A percentile compares a stretch with the other conserved stretches of the same genome.
These are phyloP conservation scores for Microthlaspi erraticum DNA, from an alignment of 345 rosid genomes.

Conservation along the genomic window DNA sequence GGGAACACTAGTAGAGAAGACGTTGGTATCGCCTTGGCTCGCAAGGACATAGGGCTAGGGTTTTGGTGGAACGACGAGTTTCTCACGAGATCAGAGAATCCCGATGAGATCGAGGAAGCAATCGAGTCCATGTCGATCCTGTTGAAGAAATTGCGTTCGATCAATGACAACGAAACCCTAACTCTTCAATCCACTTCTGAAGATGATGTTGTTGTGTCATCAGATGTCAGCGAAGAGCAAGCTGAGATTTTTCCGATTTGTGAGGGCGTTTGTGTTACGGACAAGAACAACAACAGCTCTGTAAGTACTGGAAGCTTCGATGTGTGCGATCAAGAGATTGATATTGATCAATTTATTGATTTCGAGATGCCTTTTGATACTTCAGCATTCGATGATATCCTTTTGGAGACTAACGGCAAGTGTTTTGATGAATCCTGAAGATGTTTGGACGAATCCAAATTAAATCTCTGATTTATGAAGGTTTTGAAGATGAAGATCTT, in stretches of 20 bases:
- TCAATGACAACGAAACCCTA: background rate
- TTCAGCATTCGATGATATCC: background rate
- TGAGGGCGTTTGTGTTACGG: no score
- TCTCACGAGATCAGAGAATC: background rate
- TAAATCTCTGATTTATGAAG: no score
- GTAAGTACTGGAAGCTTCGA: background rate
- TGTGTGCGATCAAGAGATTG: background rate
- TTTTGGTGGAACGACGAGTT: slow-evolving; percentile 1
- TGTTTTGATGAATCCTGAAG: no score
- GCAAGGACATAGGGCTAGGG: background rate
- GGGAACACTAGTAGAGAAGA: background rate
- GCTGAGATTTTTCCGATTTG: no score
- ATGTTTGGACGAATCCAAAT: no score
- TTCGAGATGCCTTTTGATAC: background rate
- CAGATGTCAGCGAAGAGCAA: background rate
- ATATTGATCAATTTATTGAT: background rate
- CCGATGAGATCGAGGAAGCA: background rate
- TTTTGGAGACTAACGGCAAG: background rate
- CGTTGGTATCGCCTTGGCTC: background rate
- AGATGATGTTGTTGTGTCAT: background rate
- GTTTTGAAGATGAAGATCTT: no score
- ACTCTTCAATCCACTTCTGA: no score
- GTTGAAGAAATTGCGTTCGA: background rate
- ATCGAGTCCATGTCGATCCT: background rate
- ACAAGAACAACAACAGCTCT: background rate